phyloP scores from a whole-genome alignment of 129 eudicot genomes.

The Arctium lappa region DNA sequence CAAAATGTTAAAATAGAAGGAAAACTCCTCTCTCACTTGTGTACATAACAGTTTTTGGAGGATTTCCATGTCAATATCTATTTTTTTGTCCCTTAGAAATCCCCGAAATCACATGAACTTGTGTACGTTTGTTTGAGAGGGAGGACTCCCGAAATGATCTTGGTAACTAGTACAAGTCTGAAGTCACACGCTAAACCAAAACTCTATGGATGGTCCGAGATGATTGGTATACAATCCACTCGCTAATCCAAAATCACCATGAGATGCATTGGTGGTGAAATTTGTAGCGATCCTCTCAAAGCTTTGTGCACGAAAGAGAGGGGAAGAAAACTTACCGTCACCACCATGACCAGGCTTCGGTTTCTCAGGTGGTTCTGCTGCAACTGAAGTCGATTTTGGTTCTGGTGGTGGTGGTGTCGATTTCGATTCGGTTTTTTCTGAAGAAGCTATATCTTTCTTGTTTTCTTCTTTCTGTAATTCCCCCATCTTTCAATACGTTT shows the following conservation, averaged over 20 bases:
- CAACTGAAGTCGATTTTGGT: slow-evolving; percentile 6
- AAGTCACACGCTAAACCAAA: not conserved
- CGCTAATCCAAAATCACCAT: not conserved
- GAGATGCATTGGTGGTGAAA: not conserved
- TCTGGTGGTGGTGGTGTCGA: not conserved
- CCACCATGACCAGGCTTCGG: not conserved
- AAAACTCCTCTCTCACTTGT: not conserved
- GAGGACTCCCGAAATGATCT: not conserved
- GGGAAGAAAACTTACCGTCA: slow-evolving; percentile 11
- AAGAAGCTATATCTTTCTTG: slow-evolving; percentile 6
- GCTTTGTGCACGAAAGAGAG: not conserved
- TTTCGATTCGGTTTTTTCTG: slow-evolving; percentile 1
- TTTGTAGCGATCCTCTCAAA: not conserved
- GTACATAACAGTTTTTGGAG: not conserved
- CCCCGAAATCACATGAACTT: not conserved
- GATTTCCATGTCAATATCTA: not conserved
- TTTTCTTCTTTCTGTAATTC: slow-evolving; percentile 16
- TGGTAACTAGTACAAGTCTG: not conserved
- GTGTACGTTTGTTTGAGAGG: not conserved
- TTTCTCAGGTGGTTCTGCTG: slow-evolving; percentile 19
- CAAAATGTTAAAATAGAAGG: not conserved
- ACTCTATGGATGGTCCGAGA: too few relatives aligned
- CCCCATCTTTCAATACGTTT: slow-evolving; percentile 11
- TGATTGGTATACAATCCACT: not conserved
- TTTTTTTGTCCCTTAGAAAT: not conserved